These are phyloP conservation scores for Peltaster fructicola DNA, from an alignment of 2,329 filamentous ascomycete genomes.

Conservation along the genomic window DNA sequence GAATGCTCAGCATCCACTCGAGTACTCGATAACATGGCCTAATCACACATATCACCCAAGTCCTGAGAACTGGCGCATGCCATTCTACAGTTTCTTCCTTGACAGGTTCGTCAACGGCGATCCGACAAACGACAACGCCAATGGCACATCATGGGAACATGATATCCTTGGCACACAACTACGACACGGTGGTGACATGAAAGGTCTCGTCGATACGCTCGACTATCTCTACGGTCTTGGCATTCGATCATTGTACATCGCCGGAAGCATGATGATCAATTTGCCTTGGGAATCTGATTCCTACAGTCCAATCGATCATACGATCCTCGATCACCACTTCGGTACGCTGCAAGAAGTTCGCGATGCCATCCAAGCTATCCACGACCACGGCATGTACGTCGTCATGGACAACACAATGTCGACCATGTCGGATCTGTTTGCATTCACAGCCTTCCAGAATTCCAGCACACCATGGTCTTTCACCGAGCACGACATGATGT, in stretches of 20 bases:
- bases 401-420: slow-evolving; percentile 48
- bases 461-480: slow-evolving; percentile 36
- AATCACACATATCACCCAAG: slow-evolving; percentile 36
- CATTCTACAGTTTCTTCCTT: slow-evolving; percentile 47
- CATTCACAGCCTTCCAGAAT: slow-evolving; percentile 44
- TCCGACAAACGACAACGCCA: slow-evolving; percentile 45
- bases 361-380: slow-evolving; percentile 40
- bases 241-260: slow-evolving; percentile 43
- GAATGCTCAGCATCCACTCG: slow-evolving; percentile 34
- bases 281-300: slow-evolving; percentile 45
- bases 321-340: slow-evolving; percentile 44
- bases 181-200: slow-evolving; percentile 43
- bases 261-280: slow-evolving; percentile 47
- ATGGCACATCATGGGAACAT: slow-evolving; percentile 43
- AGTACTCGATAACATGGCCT: slow-evolving; percentile 42
- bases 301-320: slow-evolving; percentile 40
- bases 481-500: slow-evolving; percentile 39
- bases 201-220: slow-evolving; percentile 39
- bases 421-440: slow-evolving; percentile 46
- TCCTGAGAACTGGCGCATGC: slow-evolving; percentile 46
- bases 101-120: slow-evolving; percentile 49
- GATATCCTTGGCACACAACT: slow-evolving; percentile 43
- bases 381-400: slow-evolving; percentile 45
- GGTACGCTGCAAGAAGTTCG: slow-evolving; percentile 43
- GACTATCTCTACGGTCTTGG: slow-evolving; percentile 50